phyloP scores from a whole-genome alignment of 176 grass and related monocot species.

The Pontederia paniculata region DNA sequence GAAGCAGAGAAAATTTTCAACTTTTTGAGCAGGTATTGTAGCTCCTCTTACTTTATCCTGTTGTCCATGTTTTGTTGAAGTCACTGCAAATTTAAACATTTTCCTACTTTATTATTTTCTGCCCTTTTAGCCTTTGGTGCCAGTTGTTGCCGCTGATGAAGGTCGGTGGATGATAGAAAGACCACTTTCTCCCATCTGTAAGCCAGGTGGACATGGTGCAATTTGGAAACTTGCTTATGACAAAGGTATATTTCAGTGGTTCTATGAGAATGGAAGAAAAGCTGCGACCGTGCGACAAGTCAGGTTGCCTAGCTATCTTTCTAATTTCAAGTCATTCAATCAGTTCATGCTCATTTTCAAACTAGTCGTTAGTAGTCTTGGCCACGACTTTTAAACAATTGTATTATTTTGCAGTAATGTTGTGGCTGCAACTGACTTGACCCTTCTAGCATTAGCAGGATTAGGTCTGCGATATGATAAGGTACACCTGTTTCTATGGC shows the following conservation, averaged over 20 bases:
- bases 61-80: neutral
- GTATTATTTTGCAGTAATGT: slow-evolving; percentile 71
- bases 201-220: slow-evolving; percentile 92
- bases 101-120: neutral
- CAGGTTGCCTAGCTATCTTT: slow-evolving; percentile 41
- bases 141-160: slow-evolving; percentile 72
- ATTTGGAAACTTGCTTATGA: slow-evolving; percentile 94
- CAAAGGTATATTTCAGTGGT: slow-evolving; percentile 79
- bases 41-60: neutral
- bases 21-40: slow-evolving; percentile 83
- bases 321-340: neutral
- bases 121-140: slow-evolving; percentile 72
- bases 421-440: slow-evolving; percentile 93
- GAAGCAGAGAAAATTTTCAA: slow-evolving; percentile 65
- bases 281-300: slow-evolving; percentile 94
- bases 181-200: slow-evolving; percentile 64
- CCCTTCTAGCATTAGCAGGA: slow-evolving; percentile 86
- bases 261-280: slow-evolving; percentile 66
- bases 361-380: neutral
- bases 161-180: slow-evolving; percentile 73
- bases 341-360: neutral
- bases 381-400: slow-evolving; percentile 2
- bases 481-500: slow-evolving; percentile 28
- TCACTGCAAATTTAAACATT: slow-evolving; percentile 18
- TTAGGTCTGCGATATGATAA: slow-evolving; percentile 64